These are phyloP conservation scores for Hura crepitans DNA, from an alignment of 441 rosid species.

Conservation along the genomic window DNA sequence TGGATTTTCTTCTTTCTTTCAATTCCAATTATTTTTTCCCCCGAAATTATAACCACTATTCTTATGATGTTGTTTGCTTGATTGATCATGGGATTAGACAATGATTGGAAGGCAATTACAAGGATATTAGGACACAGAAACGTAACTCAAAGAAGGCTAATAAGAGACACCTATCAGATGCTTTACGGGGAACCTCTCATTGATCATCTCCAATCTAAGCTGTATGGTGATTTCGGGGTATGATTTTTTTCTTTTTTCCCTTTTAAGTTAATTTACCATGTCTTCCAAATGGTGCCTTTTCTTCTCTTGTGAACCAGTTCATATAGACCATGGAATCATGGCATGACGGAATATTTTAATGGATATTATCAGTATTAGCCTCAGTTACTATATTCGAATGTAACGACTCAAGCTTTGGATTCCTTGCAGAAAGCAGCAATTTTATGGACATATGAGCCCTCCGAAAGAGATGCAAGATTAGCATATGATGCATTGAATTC, in stretches of 20 bases:
- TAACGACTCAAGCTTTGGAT: neutral
- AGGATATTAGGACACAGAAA: conserved; percentile 60
- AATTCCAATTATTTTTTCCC: neutral
- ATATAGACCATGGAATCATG: too few relatives aligned
- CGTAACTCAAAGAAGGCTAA: conserved; percentile 62
- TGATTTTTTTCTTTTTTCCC: conserved; percentile 1
- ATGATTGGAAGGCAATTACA: conserved; percentile 63
- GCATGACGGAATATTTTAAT: too few relatives aligned
- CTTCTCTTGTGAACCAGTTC: too few relatives aligned
- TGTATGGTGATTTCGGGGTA: conserved; percentile 78
- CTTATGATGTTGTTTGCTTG: conserved; percentile 1
- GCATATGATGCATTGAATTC: conserved; percentile 49
- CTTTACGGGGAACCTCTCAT: conserved; percentile 57
- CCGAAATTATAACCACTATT: neutral
- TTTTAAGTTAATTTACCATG: neutral
- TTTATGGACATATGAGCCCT: conserved; percentile 62
- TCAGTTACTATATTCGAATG: too few relatives aligned
- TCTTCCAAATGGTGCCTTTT: too few relatives aligned
- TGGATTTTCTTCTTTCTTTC: neutral
- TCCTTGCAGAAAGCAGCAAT: conserved; percentile 64
- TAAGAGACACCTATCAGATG: conserved; percentile 55
- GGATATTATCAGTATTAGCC: too few relatives aligned
- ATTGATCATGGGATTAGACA: conserved; percentile 52
- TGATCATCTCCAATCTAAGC: conserved; percentile 52
- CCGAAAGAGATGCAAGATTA: conserved; percentile 77